Evolutionary conservation across 2,329 filamentous ascomycete species (phyloP), one percentile per base, ranked within the genome.

Genomic region (Sporothrix dimorphospora): DNA sequence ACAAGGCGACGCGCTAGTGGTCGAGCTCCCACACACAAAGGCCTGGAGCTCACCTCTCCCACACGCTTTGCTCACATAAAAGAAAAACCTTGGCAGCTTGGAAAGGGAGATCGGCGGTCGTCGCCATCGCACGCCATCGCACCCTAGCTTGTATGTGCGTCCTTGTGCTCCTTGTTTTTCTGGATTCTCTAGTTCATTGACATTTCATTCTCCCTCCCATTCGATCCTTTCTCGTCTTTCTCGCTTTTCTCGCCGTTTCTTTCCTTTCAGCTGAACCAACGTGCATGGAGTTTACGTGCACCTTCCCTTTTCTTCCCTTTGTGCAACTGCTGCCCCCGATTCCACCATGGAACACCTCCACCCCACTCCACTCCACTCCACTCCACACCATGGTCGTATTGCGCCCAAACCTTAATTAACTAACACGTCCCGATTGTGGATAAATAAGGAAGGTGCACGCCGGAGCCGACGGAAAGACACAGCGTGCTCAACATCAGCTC

Each of bases 111-210:
- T 67, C 65, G 65, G 49, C 47, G 8, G 47, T 40, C 65, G 65
- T 68, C 65, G 65, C 47, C 65, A 68, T 68, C 65, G 65, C 65
- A 68, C 65, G 65, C 47, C 65, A 68, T 68, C 65, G 27, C 47
- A 40, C 19, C 65, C 45, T 51, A 21, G 65, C 27, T 49, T 34
- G 57, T 34, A 1, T 57, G 6, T 24, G 9, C 27, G 27, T 6
- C 30, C 30, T 34, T 34, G 30, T 34, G 30, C 30, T 3, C 30
- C 30, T 16, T 19, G 3, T 47, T 12, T 57, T 34, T 19, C 27
- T 57, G 24, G 42, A 5, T 12, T 51, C 19, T 21, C 19, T 1
- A 30, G 14, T 30, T 55, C 16, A 9, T 27, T 21, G 11, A 4
- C 34, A 12, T 40, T 8, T 21, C 4, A n/a, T n/a, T n/a, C 40